Evolutionary conservation across 257 asterid genomes (phyloP).

Genomic region (Nicotiana otophora): DNA sequence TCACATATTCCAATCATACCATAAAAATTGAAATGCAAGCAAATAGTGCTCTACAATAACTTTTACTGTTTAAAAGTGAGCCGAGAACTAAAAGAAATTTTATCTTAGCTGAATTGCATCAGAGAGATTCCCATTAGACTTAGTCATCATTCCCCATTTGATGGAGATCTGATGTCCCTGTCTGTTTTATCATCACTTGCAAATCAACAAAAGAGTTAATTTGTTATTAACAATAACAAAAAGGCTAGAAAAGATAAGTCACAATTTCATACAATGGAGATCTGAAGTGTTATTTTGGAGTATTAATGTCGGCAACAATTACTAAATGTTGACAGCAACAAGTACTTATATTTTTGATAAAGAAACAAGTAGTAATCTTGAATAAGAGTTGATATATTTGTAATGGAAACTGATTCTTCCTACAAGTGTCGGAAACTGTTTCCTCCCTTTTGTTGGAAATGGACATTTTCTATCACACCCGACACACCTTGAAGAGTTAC

Average conservation of each 20-base stretch:
- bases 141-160: constrained; percentile 34
- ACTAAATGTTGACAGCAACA: too few relatives aligned
- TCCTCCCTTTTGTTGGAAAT: neutral
- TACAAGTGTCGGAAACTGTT: neutral
- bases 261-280: neutral
- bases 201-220: neutral
- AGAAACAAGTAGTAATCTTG: neutral
- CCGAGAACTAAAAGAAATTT: neutral
- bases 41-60: neutral
- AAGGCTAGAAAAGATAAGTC: neutral
- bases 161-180: constrained; percentile 45
- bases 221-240: neutral
- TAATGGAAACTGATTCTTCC: neutral
- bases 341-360: too few relatives aligned
- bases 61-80: neutral
- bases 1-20: too few relatives aligned
- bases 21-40: neutral
- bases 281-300: too few relatives aligned
- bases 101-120: constrained; percentile 29
- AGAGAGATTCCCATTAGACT: constrained; percentile 79
- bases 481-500: neutral
- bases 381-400: neutral
- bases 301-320: too few relatives aligned
- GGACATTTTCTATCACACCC: neutral
- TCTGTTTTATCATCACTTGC: constrained; percentile 60